phyloP scores from a whole-genome alignment of 306 rosid genomes.

The Cucurbita maxima region DNA sequence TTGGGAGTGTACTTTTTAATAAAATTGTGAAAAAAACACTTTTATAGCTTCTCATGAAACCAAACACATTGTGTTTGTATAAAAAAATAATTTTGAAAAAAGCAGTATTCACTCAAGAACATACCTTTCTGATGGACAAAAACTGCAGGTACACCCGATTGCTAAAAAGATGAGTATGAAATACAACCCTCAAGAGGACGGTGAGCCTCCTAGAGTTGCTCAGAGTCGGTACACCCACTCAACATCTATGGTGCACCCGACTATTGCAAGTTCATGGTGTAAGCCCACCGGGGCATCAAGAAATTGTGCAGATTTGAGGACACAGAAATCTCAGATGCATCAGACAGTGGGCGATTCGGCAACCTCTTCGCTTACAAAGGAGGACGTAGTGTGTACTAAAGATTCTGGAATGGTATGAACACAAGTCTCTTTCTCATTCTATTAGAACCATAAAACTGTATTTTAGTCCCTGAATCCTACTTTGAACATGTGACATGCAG shows the following conservation, averaged over 20 bases:
- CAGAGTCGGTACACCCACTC: constrained; percentile 27
- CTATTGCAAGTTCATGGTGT: constrained; percentile 16
- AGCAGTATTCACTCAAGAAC: neutral
- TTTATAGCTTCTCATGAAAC: neutral
- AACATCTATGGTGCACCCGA: constrained; percentile 19
- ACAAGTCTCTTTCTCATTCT: neutral
- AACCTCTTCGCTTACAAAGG: constrained; percentile 21
- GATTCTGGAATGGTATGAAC: constrained; percentile 33
- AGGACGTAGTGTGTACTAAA: constrained; percentile 10
- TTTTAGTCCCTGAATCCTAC: neutral
- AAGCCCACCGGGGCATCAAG: constrained; percentile 20
- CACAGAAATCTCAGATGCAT: constrained; percentile 36
- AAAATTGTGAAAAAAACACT: too few species aligned
- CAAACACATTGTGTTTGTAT: neutral
- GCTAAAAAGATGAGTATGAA: constrained; percentile 16
- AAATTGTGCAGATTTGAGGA: constrained; percentile 19
- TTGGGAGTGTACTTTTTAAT: neutral
- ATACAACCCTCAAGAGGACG: constrained; percentile 22
- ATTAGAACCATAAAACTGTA: neutral
- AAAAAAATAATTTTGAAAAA: neutral
- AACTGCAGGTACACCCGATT: constrained; percentile 40
- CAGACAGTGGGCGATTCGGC: constrained; percentile 21
- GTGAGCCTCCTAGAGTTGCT: constrained; percentile 17
- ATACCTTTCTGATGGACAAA: constrained; percentile 14
- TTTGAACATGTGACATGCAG: constrained; percentile 23